phyloP scores from a whole-genome alignment of 2,329 filamentous ascomycete genomes.

The Paraphaeosphaeria sporulosa region DNA sequence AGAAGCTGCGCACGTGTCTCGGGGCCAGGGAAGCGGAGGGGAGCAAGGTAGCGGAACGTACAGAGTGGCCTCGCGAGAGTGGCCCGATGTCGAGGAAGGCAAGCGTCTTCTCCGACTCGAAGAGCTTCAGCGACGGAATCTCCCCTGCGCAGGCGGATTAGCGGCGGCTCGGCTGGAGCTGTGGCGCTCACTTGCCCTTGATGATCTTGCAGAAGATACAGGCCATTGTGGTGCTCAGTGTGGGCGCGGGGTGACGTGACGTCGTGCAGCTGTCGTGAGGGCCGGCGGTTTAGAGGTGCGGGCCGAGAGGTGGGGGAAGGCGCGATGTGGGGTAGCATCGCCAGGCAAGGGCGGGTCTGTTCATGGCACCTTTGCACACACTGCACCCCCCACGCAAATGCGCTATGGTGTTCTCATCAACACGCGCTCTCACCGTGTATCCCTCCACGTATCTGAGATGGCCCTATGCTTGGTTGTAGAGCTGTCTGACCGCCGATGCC shows the following conservation, averaged over 20 bases:
- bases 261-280: constrained; percentile 19
- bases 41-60: constrained; percentile 55
- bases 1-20: not conserved
- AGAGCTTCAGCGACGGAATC: constrained; percentile 95
- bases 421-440: not conserved
- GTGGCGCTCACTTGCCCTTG: constrained; percentile 69
- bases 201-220: constrained; percentile 99
- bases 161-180: constrained; percentile 11
- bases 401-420: not conserved
- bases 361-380: not conserved
- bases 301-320: constrained; percentile 14
- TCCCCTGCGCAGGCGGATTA: constrained; percentile 68
- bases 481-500: not conserved
- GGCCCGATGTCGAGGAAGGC: constrained; percentile 98
- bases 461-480: not conserved
- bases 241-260: constrained; percentile 32
- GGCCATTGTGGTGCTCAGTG: constrained; percentile 58
- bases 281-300: constrained; percentile 24
- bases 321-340: constrained; percentile 17
- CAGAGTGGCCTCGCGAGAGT: constrained; percentile 85
- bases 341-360: not conserved
- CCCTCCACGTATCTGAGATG: not conserved
- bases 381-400: not conserved
- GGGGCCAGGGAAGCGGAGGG: not conserved
- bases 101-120: constrained; percentile 90